Percentiles rank a stretch among this genome's conserved stretches.
Conservation (phyloP, 441 rosid genomes). For the Aleurites moluccanus region DNA sequence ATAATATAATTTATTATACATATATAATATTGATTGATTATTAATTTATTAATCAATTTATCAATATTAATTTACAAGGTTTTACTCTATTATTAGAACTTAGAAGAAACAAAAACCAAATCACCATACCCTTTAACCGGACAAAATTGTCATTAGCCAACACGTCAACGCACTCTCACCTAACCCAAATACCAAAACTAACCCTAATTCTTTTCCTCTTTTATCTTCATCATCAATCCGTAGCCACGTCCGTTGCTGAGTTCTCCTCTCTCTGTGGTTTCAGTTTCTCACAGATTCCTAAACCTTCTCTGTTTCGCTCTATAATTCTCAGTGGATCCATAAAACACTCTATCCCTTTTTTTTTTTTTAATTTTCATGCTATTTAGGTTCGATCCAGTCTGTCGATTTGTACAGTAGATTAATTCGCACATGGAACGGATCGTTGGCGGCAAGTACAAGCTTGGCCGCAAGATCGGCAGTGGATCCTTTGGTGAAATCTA, state of each 20-base stretch:
- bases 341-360: neutral
- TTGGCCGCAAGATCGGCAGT: constrained; percentile 94
- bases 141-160: constrained; percentile 18
- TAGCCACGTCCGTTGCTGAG: constrained; percentile 22
- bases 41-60: no score
- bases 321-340: neutral
- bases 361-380: neutral
- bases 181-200: constrained; percentile 27
- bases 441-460: constrained; percentile 87
- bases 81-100: no score
- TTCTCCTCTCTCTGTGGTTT: constrained; percentile 25
- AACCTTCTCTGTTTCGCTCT: neutral
- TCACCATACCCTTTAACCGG: neutral
- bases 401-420: neutral
- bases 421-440: constrained; percentile 62
- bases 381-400: neutral
- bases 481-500: constrained; percentile 95
- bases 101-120: neutral
- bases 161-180: constrained; percentile 5
- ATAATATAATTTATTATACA: no score
- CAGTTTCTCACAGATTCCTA: neutral
- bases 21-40: no score
- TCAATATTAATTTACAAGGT: no score
- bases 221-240: constrained; percentile 14
- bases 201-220: constrained; percentile 22